Conservation (phyloP, 345 rosid species). For the Citrus hindsii region DNA sequence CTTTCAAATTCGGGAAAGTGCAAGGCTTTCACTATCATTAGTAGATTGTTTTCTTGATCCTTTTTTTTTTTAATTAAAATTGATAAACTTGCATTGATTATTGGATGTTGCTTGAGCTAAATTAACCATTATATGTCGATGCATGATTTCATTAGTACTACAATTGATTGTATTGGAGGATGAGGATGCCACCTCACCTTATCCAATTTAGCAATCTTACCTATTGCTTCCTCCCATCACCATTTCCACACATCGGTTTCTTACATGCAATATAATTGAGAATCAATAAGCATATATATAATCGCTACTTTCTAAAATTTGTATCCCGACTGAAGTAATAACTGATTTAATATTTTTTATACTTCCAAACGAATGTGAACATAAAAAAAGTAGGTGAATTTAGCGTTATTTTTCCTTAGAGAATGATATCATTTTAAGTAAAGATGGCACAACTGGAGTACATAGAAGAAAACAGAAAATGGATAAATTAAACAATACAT, state of each 20-base stretch:
- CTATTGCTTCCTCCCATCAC: background rate
- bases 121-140: background rate
- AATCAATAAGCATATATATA: too few relatives aligned
- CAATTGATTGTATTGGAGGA: background rate
- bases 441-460: background rate
- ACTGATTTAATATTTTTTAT: background rate
- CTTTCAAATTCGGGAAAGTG: background rate
- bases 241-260: background rate
- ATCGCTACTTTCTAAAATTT: background rate
- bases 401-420: background rate
- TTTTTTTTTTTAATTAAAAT: background rate
- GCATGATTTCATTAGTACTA: background rate
- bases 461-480: background rate
- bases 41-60: background rate
- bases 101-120: background rate
- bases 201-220: background rate
- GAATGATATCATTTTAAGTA: background rate
- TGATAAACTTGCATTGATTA: background rate
- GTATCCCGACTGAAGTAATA: background rate
- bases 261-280: background rate
- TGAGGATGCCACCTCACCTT: conserved; percentile 10
- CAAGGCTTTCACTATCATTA: background rate
- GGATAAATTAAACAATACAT: background rate
- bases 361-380: background rate
- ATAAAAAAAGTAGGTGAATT: background rate